Evolutionary conservation across 768 basidiomycete genomes (phyloP), one percentile per base, ranked within the genome.

Genomic region (Termitomyces sp.): DNA sequence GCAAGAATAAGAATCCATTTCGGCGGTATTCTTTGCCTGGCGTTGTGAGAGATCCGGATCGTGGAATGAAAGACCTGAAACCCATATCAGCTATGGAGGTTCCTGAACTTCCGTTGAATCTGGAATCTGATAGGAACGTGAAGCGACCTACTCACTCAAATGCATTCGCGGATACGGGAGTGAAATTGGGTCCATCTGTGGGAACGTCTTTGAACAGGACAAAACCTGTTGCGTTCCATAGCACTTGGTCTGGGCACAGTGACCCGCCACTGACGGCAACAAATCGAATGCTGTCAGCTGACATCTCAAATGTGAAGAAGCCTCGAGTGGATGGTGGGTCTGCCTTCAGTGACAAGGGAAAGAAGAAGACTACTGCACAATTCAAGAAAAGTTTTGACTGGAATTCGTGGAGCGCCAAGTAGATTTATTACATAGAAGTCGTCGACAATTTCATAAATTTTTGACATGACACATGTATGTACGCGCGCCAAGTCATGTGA

Each of bases 81-180:
- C 67, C 64, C 2, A 66, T 70, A 15, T 68, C 66, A 15, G 53
- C 64, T 2, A 59, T 69, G n/a, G 63, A 68, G 47, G 51, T 69
- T 28, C 68, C 66, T 11, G 17, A 59, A n/a, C 60, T 69, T 26
- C 57, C 64, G 17, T 32, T 8, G 51, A 59, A 34, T 40, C 42
- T 60, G 48, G 48, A 57, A 15, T 21, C 59, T 28, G 41, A 42
- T 32, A 17, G 14, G 28, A 19, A 55, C 19, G 40, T 30, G 37
- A 51, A 47, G 30, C 41, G 19, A 32, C 28, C 7, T 30, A 55
- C 54, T 35, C 21, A 51, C 34, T 28, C 53, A 8, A 54, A 38
- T 38, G 28, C 53, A 51, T 40, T 34, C 15, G 8, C 54, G 42
- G 41, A 45, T 4, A 44, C 44, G 24, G 12, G 17, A 52, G 35